Evolutionary conservation across 768 basidiomycete species (phyloP).

Genomic region (Tricholoma furcatifolium): DNA sequence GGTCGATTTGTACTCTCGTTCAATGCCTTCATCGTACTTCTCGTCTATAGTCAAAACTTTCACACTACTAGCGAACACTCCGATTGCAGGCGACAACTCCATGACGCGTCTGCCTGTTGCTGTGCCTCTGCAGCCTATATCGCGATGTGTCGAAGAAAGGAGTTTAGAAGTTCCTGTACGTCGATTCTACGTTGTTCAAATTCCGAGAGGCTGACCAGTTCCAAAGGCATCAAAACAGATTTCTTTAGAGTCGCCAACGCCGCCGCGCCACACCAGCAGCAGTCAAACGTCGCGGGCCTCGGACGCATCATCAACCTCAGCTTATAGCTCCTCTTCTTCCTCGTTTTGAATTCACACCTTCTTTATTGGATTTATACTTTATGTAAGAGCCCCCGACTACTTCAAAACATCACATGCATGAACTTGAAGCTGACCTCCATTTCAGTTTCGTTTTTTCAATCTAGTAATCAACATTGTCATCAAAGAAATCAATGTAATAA

Average conservation of each 20-base stretch:
- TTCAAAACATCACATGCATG: too few species aligned
- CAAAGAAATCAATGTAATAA: too few species aligned
- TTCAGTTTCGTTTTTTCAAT: too few species aligned
- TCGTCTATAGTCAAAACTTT: conserved; percentile 25
- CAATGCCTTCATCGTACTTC: conserved; percentile 19
- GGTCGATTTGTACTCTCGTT: too few species aligned
- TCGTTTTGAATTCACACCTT: background rate
- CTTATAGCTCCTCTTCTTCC: conserved; percentile 1
- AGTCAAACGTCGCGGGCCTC: background rate
- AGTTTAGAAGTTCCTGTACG: conserved; percentile 3
- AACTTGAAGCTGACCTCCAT: too few species aligned
- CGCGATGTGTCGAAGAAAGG: background rate
- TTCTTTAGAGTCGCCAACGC: background rate
- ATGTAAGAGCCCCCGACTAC: too few species aligned
- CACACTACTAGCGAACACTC: conserved; percentile 33
- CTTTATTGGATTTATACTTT: too few species aligned
- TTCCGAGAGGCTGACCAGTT: background rate
- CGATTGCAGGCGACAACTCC: conserved; percentile 27
- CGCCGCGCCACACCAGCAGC: background rate
- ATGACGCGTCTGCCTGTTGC: conserved; percentile 10
- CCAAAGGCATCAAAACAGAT: background rate
- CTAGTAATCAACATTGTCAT: too few species aligned
- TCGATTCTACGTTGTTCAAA: background rate
- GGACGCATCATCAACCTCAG: background rate
- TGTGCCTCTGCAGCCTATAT: conserved; percentile 26